These are phyloP conservation scores for Fagopyrum esculentum DNA, from an alignment of 148 eudicot genomes.

Conservation along the genomic window DNA sequence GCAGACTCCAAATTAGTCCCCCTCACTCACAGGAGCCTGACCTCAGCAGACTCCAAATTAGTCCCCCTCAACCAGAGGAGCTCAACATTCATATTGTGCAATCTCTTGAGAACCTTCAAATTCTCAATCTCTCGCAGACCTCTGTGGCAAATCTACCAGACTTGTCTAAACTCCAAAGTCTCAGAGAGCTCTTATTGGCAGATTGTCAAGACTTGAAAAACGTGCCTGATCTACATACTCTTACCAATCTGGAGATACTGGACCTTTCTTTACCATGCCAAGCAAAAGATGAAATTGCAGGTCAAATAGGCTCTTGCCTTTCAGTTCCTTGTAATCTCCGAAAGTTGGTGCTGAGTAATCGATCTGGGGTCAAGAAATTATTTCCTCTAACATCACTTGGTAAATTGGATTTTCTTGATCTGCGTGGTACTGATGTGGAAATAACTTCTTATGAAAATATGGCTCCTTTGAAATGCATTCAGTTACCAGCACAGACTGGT, in stretches of 20 bases:
- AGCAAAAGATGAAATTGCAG: background rate
- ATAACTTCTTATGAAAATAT: background rate
- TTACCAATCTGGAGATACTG: slow-evolving; percentile 22
- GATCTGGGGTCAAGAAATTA: background rate
- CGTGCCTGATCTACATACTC: slow-evolving; percentile 16
- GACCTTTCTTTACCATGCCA: slow-evolving; percentile 24
- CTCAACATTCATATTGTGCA: slow-evolving; percentile 14
- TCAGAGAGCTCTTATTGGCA: slow-evolving; percentile 15
- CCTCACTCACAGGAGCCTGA: background rate
- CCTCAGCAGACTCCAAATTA: slow-evolving; percentile 15
- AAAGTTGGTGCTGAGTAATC: slow-evolving; percentile 13
- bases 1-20: slow-evolving; percentile 5
- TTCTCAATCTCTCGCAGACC: slow-evolving; percentile 9
- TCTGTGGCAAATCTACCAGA: slow-evolving; percentile 16
- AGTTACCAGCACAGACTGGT: background rate
- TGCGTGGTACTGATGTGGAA: background rate
- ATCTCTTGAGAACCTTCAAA: slow-evolving; percentile 12
- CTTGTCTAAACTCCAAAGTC: slow-evolving; percentile 22
- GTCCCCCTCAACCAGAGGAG: background rate
- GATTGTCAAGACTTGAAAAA: slow-evolving; percentile 14
- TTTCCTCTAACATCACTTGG: background rate
- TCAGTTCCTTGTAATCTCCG: slow-evolving; percentile 10
- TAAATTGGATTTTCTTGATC: background rate
- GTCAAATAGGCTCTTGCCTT: background rate
- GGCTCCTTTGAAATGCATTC: background rate